Percentiles rank a stretch among this genome's conserved stretches.
phyloP scores from a whole-genome alignment of 768 basidiomycete genomes.

The Leccinum variicolor region DNA sequence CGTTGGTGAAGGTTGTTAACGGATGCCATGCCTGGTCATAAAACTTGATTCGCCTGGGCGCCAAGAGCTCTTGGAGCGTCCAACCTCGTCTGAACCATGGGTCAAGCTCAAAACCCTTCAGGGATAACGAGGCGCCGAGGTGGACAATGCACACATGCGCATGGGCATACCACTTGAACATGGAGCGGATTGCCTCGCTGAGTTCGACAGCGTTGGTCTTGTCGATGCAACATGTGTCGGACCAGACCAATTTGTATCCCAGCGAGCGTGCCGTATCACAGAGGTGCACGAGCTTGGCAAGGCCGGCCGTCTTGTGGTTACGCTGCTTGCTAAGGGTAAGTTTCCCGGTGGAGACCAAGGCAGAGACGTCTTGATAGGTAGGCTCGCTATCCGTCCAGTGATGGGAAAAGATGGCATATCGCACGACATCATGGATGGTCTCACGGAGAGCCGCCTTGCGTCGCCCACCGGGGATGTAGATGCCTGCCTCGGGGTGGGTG shows the following conservation, averaged over 20 bases:
- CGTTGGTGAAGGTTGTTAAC: conserved; percentile 13
- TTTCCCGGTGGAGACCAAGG: background rate
- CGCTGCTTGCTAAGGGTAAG: conserved; percentile 3
- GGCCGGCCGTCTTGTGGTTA: conserved; percentile 2
- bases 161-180: conserved; percentile 32
- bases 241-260: conserved; percentile 25
- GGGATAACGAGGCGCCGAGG: conserved; percentile 14
- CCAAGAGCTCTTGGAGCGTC: conserved; percentile 27
- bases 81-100: conserved; percentile 27
- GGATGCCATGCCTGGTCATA: conserved; percentile 21
- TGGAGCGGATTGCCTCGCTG: conserved; percentile 28
- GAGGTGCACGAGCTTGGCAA: conserved; percentile 17
- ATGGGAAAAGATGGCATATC: conserved; percentile 26
- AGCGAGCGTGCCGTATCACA: conserved; percentile 19
- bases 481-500: conserved; percentile 9
- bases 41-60: conserved; percentile 26
- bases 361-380: conserved; percentile 17
- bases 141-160: conserved; percentile 28
- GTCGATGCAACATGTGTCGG: conserved; percentile 32
- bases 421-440: conserved; percentile 18
- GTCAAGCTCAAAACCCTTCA: conserved; percentile 16
- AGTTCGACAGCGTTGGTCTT: conserved; percentile 23
- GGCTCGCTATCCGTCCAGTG: conserved; percentile 23
- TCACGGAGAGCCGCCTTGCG: conserved; percentile 14
- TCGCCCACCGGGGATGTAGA: conserved; percentile 5